phyloP scores from a whole-genome alignment of 2,329 filamentous ascomycete genomes.

The Penicillium palitans region DNA sequence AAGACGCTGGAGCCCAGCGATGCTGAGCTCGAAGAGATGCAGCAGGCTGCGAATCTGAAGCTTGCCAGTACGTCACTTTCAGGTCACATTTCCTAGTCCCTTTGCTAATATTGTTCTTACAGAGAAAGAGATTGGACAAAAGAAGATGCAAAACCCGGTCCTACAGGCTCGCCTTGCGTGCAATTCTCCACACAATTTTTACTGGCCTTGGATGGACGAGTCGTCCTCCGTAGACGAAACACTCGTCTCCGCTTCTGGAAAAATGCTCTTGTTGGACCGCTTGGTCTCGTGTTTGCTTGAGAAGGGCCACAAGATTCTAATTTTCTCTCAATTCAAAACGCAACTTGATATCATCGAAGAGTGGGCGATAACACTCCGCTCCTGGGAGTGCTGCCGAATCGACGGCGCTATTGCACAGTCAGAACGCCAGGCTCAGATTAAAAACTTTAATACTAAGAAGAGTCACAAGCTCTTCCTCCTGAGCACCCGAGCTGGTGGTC shows the following conservation, averaged over 20 bases:
- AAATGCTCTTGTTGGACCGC: constrained; percentile 91
- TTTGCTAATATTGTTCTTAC: constrained; percentile 32
- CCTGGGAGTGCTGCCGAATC: constrained; percentile 83
- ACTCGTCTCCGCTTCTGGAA: constrained; percentile 83
- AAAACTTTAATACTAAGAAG: constrained; percentile 67
- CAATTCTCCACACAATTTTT: constrained; percentile 95
- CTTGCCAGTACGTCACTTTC: constrained; percentile 64
- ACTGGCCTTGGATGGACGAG: constrained; percentile 76
- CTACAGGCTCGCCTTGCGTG: constrained; percentile 91
- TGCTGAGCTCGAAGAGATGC: constrained; percentile 60
- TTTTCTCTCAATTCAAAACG: constrained; percentile 96
- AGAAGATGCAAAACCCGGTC: constrained; percentile 89
- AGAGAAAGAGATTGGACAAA: constrained; percentile 82
- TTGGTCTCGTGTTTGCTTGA: constrained; percentile 74
- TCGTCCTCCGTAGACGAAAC: constrained; percentile 69
- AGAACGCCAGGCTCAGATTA: constrained; percentile 69
- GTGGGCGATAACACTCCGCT: constrained; percentile 75
- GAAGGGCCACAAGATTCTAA: constrained; percentile 82
- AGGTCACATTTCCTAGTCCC: neutral
- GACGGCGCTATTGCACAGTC: constrained; percentile 81
- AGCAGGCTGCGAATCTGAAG: constrained; percentile 67
- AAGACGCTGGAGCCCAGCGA: constrained; percentile 52
- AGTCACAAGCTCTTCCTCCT: constrained; percentile 77
- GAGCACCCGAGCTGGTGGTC: constrained; percentile 86
- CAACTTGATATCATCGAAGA: constrained; percentile 88